phyloP scores from a whole-genome alignment of 2,329 filamentous ascomycete species.

The Beauveria varroae region DNA sequence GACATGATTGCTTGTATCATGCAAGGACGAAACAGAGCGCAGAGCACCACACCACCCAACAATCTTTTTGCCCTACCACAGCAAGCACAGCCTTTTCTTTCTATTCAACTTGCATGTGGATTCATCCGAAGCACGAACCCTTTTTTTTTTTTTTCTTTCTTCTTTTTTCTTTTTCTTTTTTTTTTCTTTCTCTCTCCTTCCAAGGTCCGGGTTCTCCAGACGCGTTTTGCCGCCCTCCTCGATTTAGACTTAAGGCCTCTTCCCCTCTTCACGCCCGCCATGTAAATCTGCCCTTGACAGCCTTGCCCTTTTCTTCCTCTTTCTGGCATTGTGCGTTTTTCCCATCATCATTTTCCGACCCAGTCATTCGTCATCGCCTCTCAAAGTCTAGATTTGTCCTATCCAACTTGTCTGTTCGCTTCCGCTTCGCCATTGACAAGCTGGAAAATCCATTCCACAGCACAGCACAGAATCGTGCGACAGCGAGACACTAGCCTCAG shows the following conservation, averaged over 20 bases:
- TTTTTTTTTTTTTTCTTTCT: background rate
- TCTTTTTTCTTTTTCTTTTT: background rate
- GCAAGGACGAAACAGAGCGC: slow-evolving; percentile 2
- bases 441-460: slow-evolving; percentile 4
- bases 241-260: slow-evolving; percentile 2
- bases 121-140: background rate
- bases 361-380: background rate
- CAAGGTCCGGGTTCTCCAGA: background rate
- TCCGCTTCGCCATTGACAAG: background rate
- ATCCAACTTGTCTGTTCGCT: background rate
- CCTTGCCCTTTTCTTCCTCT: background rate
- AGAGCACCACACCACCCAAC: background rate
- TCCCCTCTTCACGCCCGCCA: background rate
- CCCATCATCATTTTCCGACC: background rate
- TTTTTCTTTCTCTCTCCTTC: background rate
- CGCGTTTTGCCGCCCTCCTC: slow-evolving; percentile 1
- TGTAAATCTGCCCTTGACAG: background rate
- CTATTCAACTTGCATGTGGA: background rate
- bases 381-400: background rate
- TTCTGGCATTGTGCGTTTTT: background rate
- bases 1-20: background rate
- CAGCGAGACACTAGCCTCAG: background rate
- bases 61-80: too few relatives aligned
- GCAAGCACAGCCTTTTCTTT: background rate
- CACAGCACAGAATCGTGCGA: background rate